phyloP scores from a whole-genome alignment of 192 early-diverging fungal genomes.

The Coemansia sp. region DNA sequence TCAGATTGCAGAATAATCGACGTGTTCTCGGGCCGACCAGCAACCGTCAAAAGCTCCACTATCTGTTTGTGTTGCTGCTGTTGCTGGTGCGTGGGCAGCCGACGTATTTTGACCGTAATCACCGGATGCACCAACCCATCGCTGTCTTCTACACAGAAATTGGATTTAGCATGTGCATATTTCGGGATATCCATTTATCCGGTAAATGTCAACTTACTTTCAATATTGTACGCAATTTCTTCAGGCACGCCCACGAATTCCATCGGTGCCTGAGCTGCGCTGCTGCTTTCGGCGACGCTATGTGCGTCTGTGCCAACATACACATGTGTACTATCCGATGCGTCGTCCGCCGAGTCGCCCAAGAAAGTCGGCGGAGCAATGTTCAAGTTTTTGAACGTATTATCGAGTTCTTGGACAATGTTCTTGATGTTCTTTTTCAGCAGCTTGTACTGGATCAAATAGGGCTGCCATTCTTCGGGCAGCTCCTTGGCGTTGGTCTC shows the following conservation, averaged over 20 bases:
- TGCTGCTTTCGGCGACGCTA: not conserved
- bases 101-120: constrained; percentile 40
- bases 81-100: constrained; percentile 3
- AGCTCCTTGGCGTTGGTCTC: constrained; percentile 66
- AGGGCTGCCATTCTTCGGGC: constrained; percentile 70
- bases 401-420: constrained; percentile 69
- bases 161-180: not conserved
- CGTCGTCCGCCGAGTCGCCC: constrained; percentile 8
- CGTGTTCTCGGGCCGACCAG: constrained; percentile 11
- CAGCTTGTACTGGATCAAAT: constrained; percentile 73
- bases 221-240: constrained; percentile 43
- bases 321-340: too few relatives aligned
- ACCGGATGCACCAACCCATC: constrained; percentile 48
- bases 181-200: not conserved
- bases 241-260: constrained; percentile 13
- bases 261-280: not conserved
- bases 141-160: constrained; percentile 38
- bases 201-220: constrained; percentile 28
- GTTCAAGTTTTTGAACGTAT: constrained; percentile 35
- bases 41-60: constrained; percentile 4
- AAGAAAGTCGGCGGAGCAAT: constrained; percentile 15
- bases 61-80: not conserved
- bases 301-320: not conserved
- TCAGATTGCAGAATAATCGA: constrained; percentile 18
- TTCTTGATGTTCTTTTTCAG: constrained; percentile 71